Conservation (phyloP, 1,139 yeast genomes). For the Nakaseomyces kungkrabaensis region DNA sequence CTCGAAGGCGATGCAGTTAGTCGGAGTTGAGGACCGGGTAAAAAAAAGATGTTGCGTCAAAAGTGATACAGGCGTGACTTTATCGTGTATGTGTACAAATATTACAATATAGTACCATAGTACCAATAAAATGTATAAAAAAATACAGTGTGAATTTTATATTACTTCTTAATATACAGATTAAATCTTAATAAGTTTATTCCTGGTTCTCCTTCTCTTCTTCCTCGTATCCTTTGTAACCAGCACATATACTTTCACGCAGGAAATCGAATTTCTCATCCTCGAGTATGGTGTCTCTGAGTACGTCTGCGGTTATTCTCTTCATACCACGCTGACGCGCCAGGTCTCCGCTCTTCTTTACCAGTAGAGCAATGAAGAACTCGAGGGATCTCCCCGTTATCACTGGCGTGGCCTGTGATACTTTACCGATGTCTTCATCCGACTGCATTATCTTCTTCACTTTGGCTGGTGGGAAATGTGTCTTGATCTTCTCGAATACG, state of each 20-base stretch:
- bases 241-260: constrained; percentile 41
- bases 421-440: constrained; percentile 97
- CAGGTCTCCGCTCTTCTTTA: constrained; percentile 71
- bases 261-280: constrained; percentile 91
- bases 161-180: too few species aligned
- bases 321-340: constrained; percentile 71
- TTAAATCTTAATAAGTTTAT: neutral
- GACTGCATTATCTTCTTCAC: constrained; percentile 95
- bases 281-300: constrained; percentile 71
- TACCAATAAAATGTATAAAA: too few species aligned
- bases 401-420: constrained; percentile 96
- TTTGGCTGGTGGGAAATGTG: constrained; percentile 95
- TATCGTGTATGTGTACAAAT: too few species aligned
- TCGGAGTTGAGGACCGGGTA: neutral
- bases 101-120: too few species aligned
- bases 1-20: neutral
- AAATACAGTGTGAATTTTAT: too few species aligned
- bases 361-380: constrained; percentile 80
- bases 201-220: neutral
- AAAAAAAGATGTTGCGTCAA: too few species aligned
- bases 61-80: too few species aligned
- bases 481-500: constrained; percentile 44
- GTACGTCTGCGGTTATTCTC: constrained; percentile 74
- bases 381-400: constrained; percentile 93
- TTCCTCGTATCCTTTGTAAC: constrained; percentile 1